Evolutionary conservation across 352 stramenopile genomes (phyloP), one percentile per base, ranked within the genome.

Genomic region (Globisporangium polare): DNA sequence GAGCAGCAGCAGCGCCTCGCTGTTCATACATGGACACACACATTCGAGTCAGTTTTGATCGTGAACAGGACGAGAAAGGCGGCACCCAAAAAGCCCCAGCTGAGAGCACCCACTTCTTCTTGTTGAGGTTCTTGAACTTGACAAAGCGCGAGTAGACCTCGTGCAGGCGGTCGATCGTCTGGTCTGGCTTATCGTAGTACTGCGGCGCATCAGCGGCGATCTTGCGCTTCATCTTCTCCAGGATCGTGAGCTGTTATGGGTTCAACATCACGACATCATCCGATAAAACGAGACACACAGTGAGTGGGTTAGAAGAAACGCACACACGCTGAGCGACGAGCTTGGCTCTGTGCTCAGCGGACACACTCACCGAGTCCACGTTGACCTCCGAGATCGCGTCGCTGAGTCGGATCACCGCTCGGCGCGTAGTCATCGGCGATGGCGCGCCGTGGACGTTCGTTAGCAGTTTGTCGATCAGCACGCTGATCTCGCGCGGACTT

Each of bases 191-290:
- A 37, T 71, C 58, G 31, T 78, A 76, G 58, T 84, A 77, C 46
- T 78, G 75, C 31, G 67, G 53, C 22, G 69, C 45, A 49, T 91
- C 72, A 18, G 54, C 53, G 27, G 53, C 52, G 22, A 91, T 83
- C 67, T 86, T 86, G 29, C 75, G 72, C 71, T 88, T 90, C 50
- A 94, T 94, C 65, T 91, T 86, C 49, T 89, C 79, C 46, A 94
- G 62, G 26, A 94, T 74, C 7, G 78, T 69, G 15, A 89, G 75
- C 84, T 93, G 50, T 13, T 54, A 26, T 6, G 29, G 20, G 20
- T 27, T 9, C 41, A 26, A 22, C 8, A 49, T 55, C 22, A 13
- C 15, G 26, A 24, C 15, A 20, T 37, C 33, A 39, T 39, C 33
- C 33, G 12, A 39, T 37, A 22, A 53, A 22, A 39, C 7, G 22